phyloP scores from a whole-genome alignment of 371 early-diverging fungal genomes.

The Lichtheimia ramosa region DNA sequence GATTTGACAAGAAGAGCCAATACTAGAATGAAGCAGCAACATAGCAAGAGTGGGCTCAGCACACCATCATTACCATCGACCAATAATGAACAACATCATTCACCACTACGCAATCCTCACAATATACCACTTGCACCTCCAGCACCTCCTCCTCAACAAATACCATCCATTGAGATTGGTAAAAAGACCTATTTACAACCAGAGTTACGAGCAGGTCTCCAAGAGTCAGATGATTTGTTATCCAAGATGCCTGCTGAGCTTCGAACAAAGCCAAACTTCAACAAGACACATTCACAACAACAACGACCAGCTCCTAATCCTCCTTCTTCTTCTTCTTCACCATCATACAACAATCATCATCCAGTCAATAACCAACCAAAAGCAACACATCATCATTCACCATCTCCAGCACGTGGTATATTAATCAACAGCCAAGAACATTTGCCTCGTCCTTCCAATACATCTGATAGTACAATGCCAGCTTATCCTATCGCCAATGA shows the following conservation, averaged over 20 bases:
- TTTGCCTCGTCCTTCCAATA: too few species aligned
- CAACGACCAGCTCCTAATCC: not conserved
- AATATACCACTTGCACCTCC: constrained; percentile 13
- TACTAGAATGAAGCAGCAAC: not conserved
- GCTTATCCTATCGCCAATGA: not conserved
- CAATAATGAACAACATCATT: not conserved
- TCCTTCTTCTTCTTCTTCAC: not conserved
- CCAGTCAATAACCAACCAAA: not conserved
- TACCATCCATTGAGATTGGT: constrained; percentile 14
- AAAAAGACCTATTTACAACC: constrained; percentile 7
- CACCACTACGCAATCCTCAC: constrained; percentile 1
- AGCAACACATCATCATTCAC: not conserved
- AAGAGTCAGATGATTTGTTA: constrained; percentile 8
- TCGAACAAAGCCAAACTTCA: constrained; percentile 2
- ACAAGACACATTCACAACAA: not conserved
- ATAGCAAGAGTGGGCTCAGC: not conserved
- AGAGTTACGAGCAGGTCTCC: constrained; percentile 6
- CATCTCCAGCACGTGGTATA: not conserved
- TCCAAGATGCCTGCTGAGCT: constrained; percentile 11
- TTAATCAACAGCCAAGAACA: not conserved
- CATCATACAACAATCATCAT: not conserved
- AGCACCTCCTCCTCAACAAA: constrained; percentile 11
- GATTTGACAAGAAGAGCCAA: not conserved
- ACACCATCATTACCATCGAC: constrained; percentile 1
- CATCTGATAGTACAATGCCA: not conserved